phyloP scores from a whole-genome alignment of 768 basidiomycete genomes.

The Mycena filopes region DNA sequence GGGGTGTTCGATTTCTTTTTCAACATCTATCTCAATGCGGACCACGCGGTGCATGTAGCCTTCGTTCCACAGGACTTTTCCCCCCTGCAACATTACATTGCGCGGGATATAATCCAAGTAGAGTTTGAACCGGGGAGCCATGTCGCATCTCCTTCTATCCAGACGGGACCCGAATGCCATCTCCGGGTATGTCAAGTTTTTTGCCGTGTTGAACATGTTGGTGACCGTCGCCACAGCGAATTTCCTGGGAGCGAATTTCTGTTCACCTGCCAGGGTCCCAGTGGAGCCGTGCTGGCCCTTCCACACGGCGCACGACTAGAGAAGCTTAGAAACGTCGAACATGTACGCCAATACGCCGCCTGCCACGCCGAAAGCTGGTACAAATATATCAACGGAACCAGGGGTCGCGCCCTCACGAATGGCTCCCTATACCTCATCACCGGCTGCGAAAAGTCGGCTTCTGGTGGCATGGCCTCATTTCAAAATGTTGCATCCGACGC shows the following conservation, averaged over 20 bases:
- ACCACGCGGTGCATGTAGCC: conserved; percentile 38
- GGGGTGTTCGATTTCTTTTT: conserved; percentile 48
- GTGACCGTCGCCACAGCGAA: not conserved
- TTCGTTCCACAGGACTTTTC: conserved; percentile 42
- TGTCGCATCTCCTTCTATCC: not conserved
- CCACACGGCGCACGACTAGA: conserved; percentile 24
- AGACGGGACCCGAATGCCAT: not conserved
- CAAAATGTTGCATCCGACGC: not conserved
- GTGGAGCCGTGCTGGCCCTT: conserved; percentile 32
- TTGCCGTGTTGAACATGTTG: not conserved
- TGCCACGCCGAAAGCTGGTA: conserved; percentile 33
- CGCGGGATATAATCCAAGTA: not conserved
- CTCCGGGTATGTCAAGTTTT: not conserved
- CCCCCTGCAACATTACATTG: not conserved
- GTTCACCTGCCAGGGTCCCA: conserved; percentile 13
- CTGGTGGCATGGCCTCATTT: conserved; percentile 30
- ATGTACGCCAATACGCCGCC: conserved; percentile 25
- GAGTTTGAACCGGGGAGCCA: conserved; percentile 4
- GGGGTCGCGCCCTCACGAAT: conserved; percentile 23
- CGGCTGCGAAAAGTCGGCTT: conserved; percentile 30
- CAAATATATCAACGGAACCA: conserved; percentile 15
- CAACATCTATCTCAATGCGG: conserved; percentile 42
- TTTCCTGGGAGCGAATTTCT: conserved; percentile 17
- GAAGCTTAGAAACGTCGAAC: conserved; percentile 9
- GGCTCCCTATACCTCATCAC: conserved; percentile 35